Evolutionary conservation across 2,329 filamentous ascomycete genomes (phyloP).

Genomic region (Botrytis hyacinthi): DNA sequence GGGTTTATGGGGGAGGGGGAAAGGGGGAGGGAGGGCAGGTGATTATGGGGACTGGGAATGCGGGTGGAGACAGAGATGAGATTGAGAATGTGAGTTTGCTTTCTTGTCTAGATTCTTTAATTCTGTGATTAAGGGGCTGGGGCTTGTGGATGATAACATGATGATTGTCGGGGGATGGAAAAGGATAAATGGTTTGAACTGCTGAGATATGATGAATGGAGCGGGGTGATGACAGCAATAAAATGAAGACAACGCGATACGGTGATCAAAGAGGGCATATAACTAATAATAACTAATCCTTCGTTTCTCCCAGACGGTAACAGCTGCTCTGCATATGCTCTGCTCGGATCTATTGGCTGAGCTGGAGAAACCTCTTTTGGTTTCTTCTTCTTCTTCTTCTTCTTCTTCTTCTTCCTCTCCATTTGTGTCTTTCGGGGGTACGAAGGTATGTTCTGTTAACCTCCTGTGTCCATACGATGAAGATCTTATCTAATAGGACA

Average conservation of each 20-base stretch:
- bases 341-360: slow-evolving; percentile 29
- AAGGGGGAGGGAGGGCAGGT: not conserved
- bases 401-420: not conserved
- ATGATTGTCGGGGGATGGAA: not conserved
- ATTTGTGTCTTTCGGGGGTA: not conserved
- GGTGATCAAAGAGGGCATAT: not conserved
- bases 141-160: not conserved
- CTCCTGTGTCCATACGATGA: not conserved
- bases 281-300: not conserved
- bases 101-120: not conserved
- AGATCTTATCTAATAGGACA: slow-evolving; percentile 1
- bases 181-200: not conserved
- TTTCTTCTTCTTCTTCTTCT: not conserved
- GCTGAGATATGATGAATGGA: not conserved
- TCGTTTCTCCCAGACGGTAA: slow-evolving; percentile 24
- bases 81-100: slow-evolving; percentile 19
- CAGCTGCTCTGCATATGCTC: slow-evolving; percentile 30
- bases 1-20: not conserved
- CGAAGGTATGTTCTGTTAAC: not conserved
- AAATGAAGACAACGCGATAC: slow-evolving; percentile 15
- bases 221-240: not conserved
- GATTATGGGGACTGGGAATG: slow-evolving; percentile 12
- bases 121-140: not conserved
- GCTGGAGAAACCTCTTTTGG: slow-evolving; percentile 31
- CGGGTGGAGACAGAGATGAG: not conserved